Percentiles rank a stretch among this genome's conserved stretches.
Evolutionary conservation across 2,329 filamentous ascomycete genomes (phyloP).

Genomic region (Pseudogymnoascus sp.): DNA sequence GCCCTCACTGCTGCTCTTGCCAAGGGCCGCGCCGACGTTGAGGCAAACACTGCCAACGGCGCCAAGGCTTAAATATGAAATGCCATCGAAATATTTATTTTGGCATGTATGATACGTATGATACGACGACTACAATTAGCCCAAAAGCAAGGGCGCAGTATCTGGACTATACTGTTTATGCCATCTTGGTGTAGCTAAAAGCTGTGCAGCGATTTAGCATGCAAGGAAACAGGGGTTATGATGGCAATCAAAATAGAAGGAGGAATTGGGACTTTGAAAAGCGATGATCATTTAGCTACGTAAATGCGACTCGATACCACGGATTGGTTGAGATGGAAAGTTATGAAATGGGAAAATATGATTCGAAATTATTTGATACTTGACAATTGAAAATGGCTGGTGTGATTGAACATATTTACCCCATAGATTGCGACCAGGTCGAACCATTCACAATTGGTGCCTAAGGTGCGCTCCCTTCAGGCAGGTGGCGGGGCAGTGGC

Average conservation of each 20-base stretch:
- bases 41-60: neutral
- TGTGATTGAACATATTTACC: neutral
- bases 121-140: constrained; percentile 4
- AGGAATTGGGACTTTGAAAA: neutral
- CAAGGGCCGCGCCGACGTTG: constrained; percentile 20
- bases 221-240: neutral
- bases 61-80: constrained; percentile 9
- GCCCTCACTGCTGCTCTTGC: constrained; percentile 54
- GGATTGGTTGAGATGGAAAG: neutral
- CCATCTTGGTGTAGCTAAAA: constrained; percentile 1
- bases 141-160: neutral
- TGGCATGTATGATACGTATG: constrained; percentile 9
- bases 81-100: constrained; percentile 2
- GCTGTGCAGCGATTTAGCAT: constrained; percentile 1
- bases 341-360: neutral
- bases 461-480: neutral
- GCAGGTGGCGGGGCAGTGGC: neutral
- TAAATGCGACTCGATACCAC: neutral
- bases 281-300: constrained; percentile 7
- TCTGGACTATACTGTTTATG: constrained; percentile 4
- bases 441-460: neutral
- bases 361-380: neutral
- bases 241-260: constrained; percentile 9
- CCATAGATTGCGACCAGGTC: neutral
- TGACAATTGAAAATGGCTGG: neutral